phyloP scores from a whole-genome alignment of 169 alveolate genomes.

The Miamiensis avidus region DNA sequence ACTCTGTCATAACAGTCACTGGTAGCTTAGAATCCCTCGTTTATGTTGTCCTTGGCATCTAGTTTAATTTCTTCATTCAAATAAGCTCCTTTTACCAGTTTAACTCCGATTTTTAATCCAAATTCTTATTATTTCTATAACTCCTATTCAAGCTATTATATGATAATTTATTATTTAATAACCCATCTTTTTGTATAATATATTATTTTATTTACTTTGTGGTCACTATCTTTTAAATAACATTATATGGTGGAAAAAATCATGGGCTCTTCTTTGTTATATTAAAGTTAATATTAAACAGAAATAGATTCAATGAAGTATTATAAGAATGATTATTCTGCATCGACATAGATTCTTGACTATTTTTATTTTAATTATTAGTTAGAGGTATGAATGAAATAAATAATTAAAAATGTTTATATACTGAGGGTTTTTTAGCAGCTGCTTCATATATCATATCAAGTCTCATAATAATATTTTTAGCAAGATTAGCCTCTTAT shows the following conservation, averaged over 20 bases:
- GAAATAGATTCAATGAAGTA: neutral
- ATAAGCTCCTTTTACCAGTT: constrained; percentile 52
- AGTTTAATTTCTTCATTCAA: constrained; percentile 23
- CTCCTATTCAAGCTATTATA: constrained; percentile 19
- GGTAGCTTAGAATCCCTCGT: neutral
- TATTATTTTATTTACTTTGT: too few relatives aligned
- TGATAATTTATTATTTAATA: too few relatives aligned
- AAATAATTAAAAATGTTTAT: too few relatives aligned
- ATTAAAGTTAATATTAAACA: too few relatives aligned
- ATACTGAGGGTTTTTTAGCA: neutral
- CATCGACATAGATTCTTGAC: neutral
- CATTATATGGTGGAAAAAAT: neutral
- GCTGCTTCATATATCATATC: neutral
- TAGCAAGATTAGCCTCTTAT: neutral
- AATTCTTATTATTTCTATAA: constrained; percentile 28
- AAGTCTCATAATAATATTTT: neutral
- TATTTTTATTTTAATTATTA: too few relatives aligned
- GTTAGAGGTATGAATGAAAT: too few relatives aligned
- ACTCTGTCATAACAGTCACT: neutral
- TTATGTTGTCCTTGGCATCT: neutral
- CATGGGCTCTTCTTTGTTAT: neutral
- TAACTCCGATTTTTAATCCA: constrained; percentile 5
- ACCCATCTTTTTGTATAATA: too few relatives aligned
- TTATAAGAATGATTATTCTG: neutral
- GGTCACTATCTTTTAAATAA: neutral